A percentile compares a stretch with the other conserved stretches of the same genome.
Conservation (phyloP, 805 yeast species). For the Peterozyma toletana region DNA sequence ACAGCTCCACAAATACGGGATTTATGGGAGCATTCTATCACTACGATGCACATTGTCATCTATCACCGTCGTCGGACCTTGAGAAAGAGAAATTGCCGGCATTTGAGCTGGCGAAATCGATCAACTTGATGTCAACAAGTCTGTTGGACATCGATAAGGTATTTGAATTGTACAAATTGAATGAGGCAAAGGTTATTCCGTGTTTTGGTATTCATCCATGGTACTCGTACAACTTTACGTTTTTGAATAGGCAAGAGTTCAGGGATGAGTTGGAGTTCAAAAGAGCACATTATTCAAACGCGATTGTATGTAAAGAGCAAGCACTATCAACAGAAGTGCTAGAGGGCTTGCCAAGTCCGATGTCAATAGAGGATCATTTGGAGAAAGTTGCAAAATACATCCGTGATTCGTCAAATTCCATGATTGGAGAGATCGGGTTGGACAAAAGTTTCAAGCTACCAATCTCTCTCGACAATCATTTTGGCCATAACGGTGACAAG, state of each 20-base stretch:
- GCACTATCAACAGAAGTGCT: slow-evolving; percentile 31
- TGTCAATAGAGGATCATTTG: slow-evolving; percentile 29
- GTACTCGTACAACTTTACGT: slow-evolving; percentile 64
- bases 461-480: slow-evolving; percentile 34
- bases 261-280: slow-evolving; percentile 22
- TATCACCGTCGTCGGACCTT: slow-evolving; percentile 16
- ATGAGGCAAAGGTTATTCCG: slow-evolving; percentile 25
- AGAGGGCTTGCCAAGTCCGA: slow-evolving; percentile 54
- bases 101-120: background rate
- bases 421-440: slow-evolving; percentile 88
- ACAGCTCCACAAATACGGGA: too few species aligned
- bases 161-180: slow-evolving; percentile 10
- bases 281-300: slow-evolving; percentile 44
- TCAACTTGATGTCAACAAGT: slow-evolving; percentile 42
- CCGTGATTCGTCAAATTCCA: slow-evolving; percentile 10
- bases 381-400: slow-evolving; percentile 25
- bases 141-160: slow-evolving; percentile 27
- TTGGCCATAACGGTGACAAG: slow-evolving; percentile 22
- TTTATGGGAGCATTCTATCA: too few species aligned
- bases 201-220: slow-evolving; percentile 88
- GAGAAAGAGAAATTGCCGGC: slow-evolving; percentile 2
- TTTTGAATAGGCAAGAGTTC: slow-evolving; percentile 11
- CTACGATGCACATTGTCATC: slow-evolving; percentile 34
- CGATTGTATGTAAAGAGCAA: slow-evolving; percentile 33
- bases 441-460: slow-evolving; percentile 76